Percentiles rank a stretch among this genome's conserved stretches.
Conservation (phyloP, 345 rosid species). For the Populus tremula region DNA sequence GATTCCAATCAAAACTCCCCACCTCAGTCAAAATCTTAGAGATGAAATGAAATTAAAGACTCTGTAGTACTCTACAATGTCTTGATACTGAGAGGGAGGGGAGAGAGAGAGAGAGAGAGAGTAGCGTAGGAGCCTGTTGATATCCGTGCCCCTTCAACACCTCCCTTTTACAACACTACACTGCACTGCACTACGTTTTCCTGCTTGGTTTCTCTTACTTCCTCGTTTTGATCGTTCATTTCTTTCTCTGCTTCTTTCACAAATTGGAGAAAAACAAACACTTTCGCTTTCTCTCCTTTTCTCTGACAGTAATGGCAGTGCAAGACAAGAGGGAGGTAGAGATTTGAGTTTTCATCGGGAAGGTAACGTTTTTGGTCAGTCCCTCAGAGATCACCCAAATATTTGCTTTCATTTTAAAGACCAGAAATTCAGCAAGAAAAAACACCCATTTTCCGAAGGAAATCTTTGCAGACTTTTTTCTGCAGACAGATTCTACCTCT, state of each 20-base stretch:
- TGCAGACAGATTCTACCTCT: slow-evolving; percentile 2
- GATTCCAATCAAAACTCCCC: slow-evolving; percentile 5
- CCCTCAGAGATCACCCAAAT: slow-evolving; percentile 10
- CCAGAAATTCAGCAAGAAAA: slow-evolving; percentile 21
- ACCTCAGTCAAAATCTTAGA: background rate
- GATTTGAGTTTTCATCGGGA: slow-evolving; percentile 63
- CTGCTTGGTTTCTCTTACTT: background rate
- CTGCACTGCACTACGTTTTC: background rate
- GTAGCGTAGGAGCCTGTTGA: background rate
- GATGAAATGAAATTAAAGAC: background rate
- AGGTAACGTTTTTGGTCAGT: slow-evolving; percentile 47
- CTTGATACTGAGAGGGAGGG: background rate
- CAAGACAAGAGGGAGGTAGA: slow-evolving; percentile 42
- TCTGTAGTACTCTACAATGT: background rate
- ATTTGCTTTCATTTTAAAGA: background rate
- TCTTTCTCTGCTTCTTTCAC: slow-evolving; percentile 19
- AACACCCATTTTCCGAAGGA: slow-evolving; percentile 43
- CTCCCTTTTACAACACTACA: background rate
- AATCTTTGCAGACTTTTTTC: slow-evolving; percentile 35
- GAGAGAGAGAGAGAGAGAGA: background rate
- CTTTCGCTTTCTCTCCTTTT: slow-evolving; percentile 22
- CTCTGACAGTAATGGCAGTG: slow-evolving; percentile 68
- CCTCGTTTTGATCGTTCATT: slow-evolving; percentile 63
- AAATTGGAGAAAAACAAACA: background rate
- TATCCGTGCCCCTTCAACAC: slow-evolving; percentile 15